Conservation (phyloP, 768 basidiomycete genomes). For the Pulveroboletus sp. region DNA sequence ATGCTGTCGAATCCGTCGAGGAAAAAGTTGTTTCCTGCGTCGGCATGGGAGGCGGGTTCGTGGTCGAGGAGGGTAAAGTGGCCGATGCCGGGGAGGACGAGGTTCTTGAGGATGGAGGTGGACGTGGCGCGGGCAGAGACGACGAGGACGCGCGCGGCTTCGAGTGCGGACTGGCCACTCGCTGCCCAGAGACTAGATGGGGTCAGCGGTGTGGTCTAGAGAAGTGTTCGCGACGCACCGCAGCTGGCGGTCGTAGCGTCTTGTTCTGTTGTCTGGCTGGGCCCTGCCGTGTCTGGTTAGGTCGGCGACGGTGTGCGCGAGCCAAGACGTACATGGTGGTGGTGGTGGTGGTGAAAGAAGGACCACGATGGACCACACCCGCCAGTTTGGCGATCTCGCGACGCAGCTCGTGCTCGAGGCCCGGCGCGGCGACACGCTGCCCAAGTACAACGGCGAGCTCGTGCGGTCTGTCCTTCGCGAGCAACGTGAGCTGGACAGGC, state of each 20-base stretch:
- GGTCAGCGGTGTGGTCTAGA: no score
- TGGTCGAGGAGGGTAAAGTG: conserved; percentile 90
- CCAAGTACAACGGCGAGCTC: conserved; percentile 90
- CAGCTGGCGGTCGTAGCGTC: conserved; percentile 93
- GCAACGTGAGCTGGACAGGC: conserved; percentile 81
- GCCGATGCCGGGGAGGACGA: conserved; percentile 95
- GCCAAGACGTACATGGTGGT: conserved; percentile 32
- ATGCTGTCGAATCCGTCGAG: conserved; percentile 73
- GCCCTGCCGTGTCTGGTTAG: conserved; percentile 35
- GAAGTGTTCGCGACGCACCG: conserved; percentile 46
- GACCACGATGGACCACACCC: conserved; percentile 30
- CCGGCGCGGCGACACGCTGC: conserved; percentile 76
- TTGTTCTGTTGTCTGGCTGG: conserved; percentile 82
- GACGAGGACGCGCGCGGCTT: conserved; percentile 78
- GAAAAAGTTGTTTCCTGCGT: conserved; percentile 97
- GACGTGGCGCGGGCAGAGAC: conserved; percentile 80
- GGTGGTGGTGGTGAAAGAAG: conserved; percentile 14
- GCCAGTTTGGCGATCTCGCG: conserved; percentile 81
- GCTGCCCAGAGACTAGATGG: conserved; percentile 82
- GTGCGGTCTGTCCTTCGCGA: conserved; percentile 87
- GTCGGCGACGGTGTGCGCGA: not conserved
- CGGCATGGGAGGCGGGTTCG: conserved; percentile 56
- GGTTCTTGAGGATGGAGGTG: conserved; percentile 91
- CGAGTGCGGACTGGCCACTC: conserved; percentile 86
- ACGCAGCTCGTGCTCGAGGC: conserved; percentile 87